A percentile compares a stretch with the other conserved stretches of the same genome.
Evolutionary conservation across 306 rosid genomes (phyloP).

Genomic region (Dalbergia oliveri): DNA sequence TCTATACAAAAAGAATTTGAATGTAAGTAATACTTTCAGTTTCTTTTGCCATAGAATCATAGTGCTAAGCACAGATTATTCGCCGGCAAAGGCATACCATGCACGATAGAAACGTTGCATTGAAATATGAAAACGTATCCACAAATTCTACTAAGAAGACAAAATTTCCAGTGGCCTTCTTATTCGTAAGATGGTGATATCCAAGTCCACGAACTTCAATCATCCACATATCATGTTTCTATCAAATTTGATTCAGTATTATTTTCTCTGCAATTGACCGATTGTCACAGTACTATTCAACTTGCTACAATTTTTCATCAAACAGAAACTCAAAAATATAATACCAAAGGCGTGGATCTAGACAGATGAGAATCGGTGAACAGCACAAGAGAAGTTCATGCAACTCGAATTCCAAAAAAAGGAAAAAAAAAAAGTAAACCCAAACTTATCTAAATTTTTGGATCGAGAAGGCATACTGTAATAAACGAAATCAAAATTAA

Average conservation of each 20-base stretch:
- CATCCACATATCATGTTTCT: slow-evolving; percentile 26
- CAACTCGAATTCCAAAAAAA: not conserved
- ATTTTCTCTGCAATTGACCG: not conserved
- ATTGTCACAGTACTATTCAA: not conserved
- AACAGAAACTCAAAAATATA: not conserved
- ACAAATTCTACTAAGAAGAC: not conserved
- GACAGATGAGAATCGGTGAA: slow-evolving; percentile 1
- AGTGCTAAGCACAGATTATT: slow-evolving; percentile 5
- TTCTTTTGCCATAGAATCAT: not conserved
- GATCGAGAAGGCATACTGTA: slow-evolving; percentile 35
- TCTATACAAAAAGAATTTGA: slow-evolving; percentile 55
- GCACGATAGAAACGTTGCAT: not conserved
- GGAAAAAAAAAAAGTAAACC: not conserved
- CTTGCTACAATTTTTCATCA: not conserved
- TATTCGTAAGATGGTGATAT: slow-evolving; percentile 6
- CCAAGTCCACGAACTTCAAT: slow-evolving; percentile 18
- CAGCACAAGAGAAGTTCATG: not conserved
- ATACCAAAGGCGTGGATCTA: slow-evolving; percentile 27
- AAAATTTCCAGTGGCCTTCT: slow-evolving; percentile 5
- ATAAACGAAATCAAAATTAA: not conserved
- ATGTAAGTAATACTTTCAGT: slow-evolving; percentile 11
- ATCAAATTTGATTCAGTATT: slow-evolving; percentile 11
- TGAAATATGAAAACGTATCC: slow-evolving; percentile 16
- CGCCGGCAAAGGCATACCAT: not conserved
- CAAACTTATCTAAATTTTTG: not conserved